Conservation (phyloP, 2,329 filamentous ascomycete species). For the Atkinsonella hypoxylon region DNA sequence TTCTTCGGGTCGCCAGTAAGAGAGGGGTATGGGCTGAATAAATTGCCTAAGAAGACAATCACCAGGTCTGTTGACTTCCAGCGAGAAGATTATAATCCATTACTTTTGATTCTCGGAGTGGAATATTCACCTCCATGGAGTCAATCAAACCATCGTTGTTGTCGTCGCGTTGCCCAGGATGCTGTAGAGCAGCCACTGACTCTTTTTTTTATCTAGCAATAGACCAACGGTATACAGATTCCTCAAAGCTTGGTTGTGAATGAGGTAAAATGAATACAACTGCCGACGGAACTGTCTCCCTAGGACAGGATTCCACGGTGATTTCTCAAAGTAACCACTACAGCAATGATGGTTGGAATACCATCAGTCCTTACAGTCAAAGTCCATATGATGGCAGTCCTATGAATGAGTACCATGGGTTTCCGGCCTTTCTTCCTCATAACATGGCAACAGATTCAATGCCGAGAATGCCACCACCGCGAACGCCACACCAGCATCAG, state of each 20-base stretch:
- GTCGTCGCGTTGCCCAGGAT: not conserved
- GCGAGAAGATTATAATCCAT: too few relatives aligned
- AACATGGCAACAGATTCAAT: slow-evolving; percentile 39
- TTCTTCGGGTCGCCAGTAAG: not conserved
- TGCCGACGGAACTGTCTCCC: slow-evolving; percentile 18
- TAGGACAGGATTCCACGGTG: slow-evolving; percentile 18
- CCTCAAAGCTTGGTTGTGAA: not conserved
- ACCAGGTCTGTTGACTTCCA: not conserved
- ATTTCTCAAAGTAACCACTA: slow-evolving; percentile 21
- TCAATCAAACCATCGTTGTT: not conserved
- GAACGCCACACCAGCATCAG: slow-evolving; percentile 20
- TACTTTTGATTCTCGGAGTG: too few relatives aligned
- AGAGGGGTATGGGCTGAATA: slow-evolving; percentile 2
- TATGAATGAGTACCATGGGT: slow-evolving; percentile 55
- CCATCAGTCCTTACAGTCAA: slow-evolving; percentile 51
- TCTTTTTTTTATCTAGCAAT: not conserved
- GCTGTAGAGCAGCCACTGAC: not conserved
- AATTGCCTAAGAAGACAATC: not conserved
- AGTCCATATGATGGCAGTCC: slow-evolving; percentile 37
- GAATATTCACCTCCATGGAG: not conserved
- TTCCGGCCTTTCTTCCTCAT: slow-evolving; percentile 40
- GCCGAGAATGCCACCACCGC: slow-evolving; percentile 39
- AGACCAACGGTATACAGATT: not conserved
- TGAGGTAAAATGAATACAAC: slow-evolving; percentile 21
- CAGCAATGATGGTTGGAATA: slow-evolving; percentile 39